These are phyloP conservation scores for Serendipita vermifera DNA, from an alignment of 768 basidiomycete species.

Conservation along the genomic window DNA sequence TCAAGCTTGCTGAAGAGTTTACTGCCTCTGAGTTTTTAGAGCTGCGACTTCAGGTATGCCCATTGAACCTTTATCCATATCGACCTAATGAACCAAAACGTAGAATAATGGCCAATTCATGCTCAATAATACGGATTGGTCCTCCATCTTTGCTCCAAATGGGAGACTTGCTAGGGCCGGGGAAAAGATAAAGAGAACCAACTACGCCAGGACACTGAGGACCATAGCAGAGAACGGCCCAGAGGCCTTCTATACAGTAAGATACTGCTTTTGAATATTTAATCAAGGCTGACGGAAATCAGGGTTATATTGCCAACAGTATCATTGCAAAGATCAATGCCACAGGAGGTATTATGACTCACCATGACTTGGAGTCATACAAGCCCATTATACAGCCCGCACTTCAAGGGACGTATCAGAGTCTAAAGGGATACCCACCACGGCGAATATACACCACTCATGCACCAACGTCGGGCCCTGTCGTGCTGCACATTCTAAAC, in stretches of 20 bases:
- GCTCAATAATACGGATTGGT: slow-evolving; percentile 60
- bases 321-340: slow-evolving; percentile 54
- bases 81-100: background rate
- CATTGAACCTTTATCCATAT: background rate
- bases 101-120: slow-evolving; percentile 30
- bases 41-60: background rate
- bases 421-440: slow-evolving; percentile 17
- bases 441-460: slow-evolving; percentile 72
- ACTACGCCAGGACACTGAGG: slow-evolving; percentile 64
- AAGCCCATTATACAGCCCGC: slow-evolving; percentile 56
- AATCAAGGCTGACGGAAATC: slow-evolving; percentile 14
- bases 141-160: slow-evolving; percentile 64
- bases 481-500: slow-evolving; percentile 87
- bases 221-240: slow-evolving; percentile 64
- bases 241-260: slow-evolving; percentile 68
- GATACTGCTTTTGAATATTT: slow-evolving; percentile 16
- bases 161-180: slow-evolving; percentile 63
- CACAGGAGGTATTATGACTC: slow-evolving; percentile 69
- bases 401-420: slow-evolving; percentile 62
- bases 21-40: background rate
- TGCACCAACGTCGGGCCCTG: slow-evolving; percentile 78
- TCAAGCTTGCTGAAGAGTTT: background rate
- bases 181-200: slow-evolving; percentile 54
- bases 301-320: slow-evolving; percentile 74
- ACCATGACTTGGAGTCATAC: slow-evolving; percentile 62